Conservation (phyloP, 2,329 filamentous ascomycete species). For the Diaporthe sp. region DNA sequence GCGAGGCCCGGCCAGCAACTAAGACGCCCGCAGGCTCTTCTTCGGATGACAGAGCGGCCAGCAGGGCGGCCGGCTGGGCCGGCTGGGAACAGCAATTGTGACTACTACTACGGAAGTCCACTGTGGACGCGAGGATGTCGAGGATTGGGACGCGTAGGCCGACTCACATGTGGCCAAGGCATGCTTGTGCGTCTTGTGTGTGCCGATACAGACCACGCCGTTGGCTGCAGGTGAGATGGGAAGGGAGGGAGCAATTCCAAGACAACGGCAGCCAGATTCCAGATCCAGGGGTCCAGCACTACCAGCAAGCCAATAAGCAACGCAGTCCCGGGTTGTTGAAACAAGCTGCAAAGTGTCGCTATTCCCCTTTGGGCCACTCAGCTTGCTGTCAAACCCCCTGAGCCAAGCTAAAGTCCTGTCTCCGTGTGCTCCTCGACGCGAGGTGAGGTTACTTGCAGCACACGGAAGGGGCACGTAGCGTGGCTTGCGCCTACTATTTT, state of each 20-base stretch:
- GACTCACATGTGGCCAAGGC: not conserved
- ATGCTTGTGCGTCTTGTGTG: not conserved
- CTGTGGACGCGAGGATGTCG: not conserved
- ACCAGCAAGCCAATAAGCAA: not conserved
- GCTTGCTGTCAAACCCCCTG: constrained; percentile 31
- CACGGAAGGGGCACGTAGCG: not conserved
- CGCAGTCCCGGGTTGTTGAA: constrained; percentile 13
- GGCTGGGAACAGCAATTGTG: not conserved
- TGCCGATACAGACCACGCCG: not conserved
- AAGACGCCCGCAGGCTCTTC: constrained; percentile 10
- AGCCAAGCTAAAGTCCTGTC: constrained; percentile 14
- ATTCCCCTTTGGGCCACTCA: constrained; percentile 23
- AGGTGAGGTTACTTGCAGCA: not conserved
- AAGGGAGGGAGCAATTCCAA: constrained; percentile 29
- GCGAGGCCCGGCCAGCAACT: constrained; percentile 17
- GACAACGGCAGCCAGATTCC: constrained; percentile 11
- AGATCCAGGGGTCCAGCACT: constrained; percentile 29
- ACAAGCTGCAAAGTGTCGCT: constrained; percentile 13
- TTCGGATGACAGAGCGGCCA: constrained; percentile 16
- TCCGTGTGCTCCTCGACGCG: not conserved
- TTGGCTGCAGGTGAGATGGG: constrained; percentile 13
- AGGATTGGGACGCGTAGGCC: constrained; percentile 8
- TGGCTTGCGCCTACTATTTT: constrained; percentile 9
- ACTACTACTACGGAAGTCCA: not conserved
- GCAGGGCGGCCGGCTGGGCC: not conserved